Evolutionary conservation across 176 grass and related monocot species (phyloP), one percentile per base, ranked within the genome.

Genomic region (Cenchrus fungigraminus): DNA sequence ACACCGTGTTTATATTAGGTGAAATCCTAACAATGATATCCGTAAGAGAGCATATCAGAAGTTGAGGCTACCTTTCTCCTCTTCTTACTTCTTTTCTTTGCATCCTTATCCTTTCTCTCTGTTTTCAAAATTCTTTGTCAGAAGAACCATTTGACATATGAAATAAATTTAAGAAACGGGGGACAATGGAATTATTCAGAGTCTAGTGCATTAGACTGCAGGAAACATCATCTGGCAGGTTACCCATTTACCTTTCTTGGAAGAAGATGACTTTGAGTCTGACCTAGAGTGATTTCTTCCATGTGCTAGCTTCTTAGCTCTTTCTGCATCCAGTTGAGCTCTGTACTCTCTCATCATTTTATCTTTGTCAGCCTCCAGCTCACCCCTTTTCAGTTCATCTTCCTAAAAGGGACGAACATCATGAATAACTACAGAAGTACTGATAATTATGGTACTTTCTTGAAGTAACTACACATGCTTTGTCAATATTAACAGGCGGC

Each of bases 281-380:
- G 79, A 83, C 46, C 77, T 85, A 6, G 85, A 91, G 59, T 84
- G 72, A 8, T 94, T 92, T 88, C 86, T 92, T 55, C 97, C 97
- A 3, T 72, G 92, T 25, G 79, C 79, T 62, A 99, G 84, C 84
- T 96, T 99, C 78, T 89, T 84, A 77, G 94, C 94, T 75, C 97
- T 95, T 88, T 99, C 97, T 43, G 93, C 93, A 86, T 99, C 97
- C 17, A 99, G 88, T 87, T 99, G 97, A 90, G 97, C 97, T 83
- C 97, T 96, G 78, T 99, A 99, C 66, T 99, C 94, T 91, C 90
- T 99, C 97, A 99, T 99, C 97, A 99, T 99, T 90, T 89, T 99
- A 91, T 97, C 97, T 81, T 99, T 99, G 77, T 99, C 94, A 51
- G 94, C 97, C 79, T 99, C 97, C 71, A 94, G 13, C 82, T 99